Evolutionary conservation across 2,329 filamentous ascomycete species (phyloP).

Genomic region (Pyrenophora graminea): DNA sequence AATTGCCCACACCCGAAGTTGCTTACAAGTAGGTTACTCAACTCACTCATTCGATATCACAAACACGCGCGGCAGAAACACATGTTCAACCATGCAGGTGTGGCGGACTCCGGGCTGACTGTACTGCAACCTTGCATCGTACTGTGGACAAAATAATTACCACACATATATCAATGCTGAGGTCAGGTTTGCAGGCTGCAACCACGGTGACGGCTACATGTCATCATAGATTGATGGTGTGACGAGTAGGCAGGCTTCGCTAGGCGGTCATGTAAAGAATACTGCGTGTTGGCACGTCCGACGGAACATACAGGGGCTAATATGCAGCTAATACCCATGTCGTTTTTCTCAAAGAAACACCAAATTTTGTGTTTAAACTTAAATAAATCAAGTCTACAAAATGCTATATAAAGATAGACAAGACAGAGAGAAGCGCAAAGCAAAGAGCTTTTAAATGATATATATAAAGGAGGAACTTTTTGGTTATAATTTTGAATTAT

Average conservation of each 20-base stretch:
- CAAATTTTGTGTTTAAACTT: too few relatives aligned
- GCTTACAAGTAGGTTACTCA: background rate
- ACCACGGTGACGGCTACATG: slow-evolving; percentile 1
- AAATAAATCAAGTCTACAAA: too few relatives aligned
- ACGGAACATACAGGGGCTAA: too few relatives aligned
- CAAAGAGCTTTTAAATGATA: too few relatives aligned
- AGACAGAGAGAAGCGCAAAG: too few relatives aligned
- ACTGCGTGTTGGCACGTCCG: too few relatives aligned
- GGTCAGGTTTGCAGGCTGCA: slow-evolving; percentile 1
- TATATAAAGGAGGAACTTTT: too few relatives aligned
- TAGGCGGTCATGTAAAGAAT: background rate
- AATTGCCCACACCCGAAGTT: background rate
- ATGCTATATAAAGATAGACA: too few relatives aligned
- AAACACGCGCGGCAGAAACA: slow-evolving; percentile 2
- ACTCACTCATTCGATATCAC: background rate
- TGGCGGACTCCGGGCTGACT: slow-evolving; percentile 2
- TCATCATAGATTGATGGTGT: background rate
- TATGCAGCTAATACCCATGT: too few relatives aligned
- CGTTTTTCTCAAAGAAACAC: too few relatives aligned
- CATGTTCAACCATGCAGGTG: slow-evolving; percentile 5
- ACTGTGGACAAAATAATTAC: background rate
- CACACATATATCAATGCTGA: background rate
- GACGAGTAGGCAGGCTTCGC: background rate
- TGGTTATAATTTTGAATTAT: too few relatives aligned
- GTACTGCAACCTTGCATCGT: background rate